Evolutionary conservation across 495 filamentous ascomycete genomes (phyloP).

Genomic region (Bacidia gigantensis): DNA sequence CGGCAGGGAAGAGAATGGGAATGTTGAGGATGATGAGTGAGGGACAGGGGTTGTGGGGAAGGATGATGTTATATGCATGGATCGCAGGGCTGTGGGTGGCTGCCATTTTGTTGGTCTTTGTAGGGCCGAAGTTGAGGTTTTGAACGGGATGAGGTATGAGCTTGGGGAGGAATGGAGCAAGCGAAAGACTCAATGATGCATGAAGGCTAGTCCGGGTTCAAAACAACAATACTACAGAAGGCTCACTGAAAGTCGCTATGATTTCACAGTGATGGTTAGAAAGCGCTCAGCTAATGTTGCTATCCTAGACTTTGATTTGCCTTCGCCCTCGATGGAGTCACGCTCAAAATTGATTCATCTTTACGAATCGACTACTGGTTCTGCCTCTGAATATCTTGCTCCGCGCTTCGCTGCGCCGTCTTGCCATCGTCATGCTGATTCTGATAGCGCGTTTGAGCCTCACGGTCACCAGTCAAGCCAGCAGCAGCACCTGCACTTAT

Average conservation of each 20-base stretch:
- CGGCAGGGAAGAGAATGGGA: slow-evolving; percentile 61
- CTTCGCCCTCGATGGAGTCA: too few relatives aligned
- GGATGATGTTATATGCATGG: slow-evolving; percentile 71
- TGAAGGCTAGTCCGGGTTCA: too few relatives aligned
- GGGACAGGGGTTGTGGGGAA: slow-evolving; percentile 75
- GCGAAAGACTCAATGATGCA: too few relatives aligned
- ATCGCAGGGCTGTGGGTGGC: slow-evolving; percentile 67
- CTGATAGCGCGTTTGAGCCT: slow-evolving; percentile 45
- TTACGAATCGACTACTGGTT: too few relatives aligned
- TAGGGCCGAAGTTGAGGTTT: slow-evolving; percentile 76
- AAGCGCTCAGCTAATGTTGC: not conserved
- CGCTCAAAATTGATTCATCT: too few relatives aligned
- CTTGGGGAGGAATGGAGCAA: not conserved
- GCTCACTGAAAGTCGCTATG: too few relatives aligned
- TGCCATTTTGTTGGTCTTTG: slow-evolving; percentile 60
- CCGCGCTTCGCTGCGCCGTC: slow-evolving; percentile 70
- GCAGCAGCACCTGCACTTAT: slow-evolving; percentile 28
- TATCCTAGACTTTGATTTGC: too few relatives aligned
- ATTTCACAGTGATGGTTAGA: too few relatives aligned
- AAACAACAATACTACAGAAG: too few relatives aligned
- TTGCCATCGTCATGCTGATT: slow-evolving; percentile 73
- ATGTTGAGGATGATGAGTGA: slow-evolving; percentile 60
- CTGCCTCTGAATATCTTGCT: slow-evolving; percentile 69
- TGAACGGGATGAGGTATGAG: slow-evolving; percentile 22
- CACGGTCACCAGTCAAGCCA: slow-evolving; percentile 55